Base-by-base conservation (phyloP, 768 basidiomycete species). In the Lyophyllum decastes region DNA sequence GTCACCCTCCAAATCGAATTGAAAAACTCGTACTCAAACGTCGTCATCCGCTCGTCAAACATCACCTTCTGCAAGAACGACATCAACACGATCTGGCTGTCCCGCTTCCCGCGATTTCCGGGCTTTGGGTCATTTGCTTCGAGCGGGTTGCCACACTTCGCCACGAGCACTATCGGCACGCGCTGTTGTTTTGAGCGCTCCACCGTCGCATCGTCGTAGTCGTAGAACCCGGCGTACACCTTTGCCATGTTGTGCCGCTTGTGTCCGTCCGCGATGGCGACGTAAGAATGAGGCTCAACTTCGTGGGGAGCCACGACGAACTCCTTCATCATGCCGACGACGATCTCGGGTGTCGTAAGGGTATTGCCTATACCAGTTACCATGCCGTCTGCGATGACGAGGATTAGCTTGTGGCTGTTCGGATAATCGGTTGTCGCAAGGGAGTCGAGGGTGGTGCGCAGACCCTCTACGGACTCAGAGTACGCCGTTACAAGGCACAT, bases 1-100 rank as follows among this genome's bases (percentile, higher is more conserved):
- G 95, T 96, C 43, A 86, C 90, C 53, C 96, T 79, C 97, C 97
- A 99, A 19, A 98, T 79, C 52, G 94, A 88, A 74, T 99, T 99
- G 87, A 99, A 99, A 74, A 98, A 98, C 75, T 98, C 97, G 72
- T 98, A 98, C 76, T 98, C 97, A 71, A 99, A 95, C 54, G 93
- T 96, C 60, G 96, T 97, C 96, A 99, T 98, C 52, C 97, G 87
- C 78, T 99, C 97, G 74, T 99, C 97, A 65, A 98, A 98, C 95
- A 99, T 97, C 66, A 98, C 95, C 73, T 97, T 98, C 74, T 99
- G 97, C 70, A 98, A 78, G 82, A 98, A 98, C 19, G 83, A 82
- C 97, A 99, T 99, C 59, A 98, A 79, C 50, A 99, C 90, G 66
- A 99, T 95, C 73, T 99, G 97, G 69, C 88, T 91, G 77, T 99